These are phyloP conservation scores for Closterium sp. DNA, from an alignment of 139 green algal species.

Conservation along the genomic window DNA sequence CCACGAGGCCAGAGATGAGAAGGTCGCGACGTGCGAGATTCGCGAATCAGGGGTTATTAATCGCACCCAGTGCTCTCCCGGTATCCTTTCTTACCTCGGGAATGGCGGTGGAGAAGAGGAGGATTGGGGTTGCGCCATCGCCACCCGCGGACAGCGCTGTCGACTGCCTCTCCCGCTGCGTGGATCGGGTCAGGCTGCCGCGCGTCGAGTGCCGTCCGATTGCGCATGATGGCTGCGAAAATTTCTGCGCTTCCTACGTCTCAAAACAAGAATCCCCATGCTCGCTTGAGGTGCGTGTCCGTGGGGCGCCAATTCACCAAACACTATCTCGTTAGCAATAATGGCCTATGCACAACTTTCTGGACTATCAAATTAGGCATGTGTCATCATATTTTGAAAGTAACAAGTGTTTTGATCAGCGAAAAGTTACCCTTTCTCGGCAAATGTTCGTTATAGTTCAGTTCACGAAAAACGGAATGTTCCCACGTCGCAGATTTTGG, in stretches of 20 bases:
- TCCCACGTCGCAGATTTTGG: not conserved
- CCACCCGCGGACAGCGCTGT: not conserved
- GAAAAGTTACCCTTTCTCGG: not conserved
- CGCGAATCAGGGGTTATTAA: no score
- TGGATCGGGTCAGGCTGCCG: not conserved
- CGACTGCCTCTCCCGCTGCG: not conserved
- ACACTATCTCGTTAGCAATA: no score
- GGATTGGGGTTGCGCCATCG: not conserved
- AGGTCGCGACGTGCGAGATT: no score
- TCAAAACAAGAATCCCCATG: not conserved
- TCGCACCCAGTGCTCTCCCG: no score
- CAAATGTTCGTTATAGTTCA: not conserved
- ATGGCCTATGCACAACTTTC: no score
- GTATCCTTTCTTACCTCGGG: not conserved
- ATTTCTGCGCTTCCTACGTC: not conserved
- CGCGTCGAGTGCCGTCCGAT: not conserved
- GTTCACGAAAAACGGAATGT: not conserved
- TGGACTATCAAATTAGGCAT: no score
- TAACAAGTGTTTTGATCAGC: no score
- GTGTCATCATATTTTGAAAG: no score
- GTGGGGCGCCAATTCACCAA: no score
- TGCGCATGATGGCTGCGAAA: not conserved
- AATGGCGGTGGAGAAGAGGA: not conserved
- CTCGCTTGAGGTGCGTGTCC: no score
- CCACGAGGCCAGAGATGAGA: no score